Conservation (phyloP, 2,329 filamentous ascomycete genomes). For the Cladobotryum mycophilum region DNA sequence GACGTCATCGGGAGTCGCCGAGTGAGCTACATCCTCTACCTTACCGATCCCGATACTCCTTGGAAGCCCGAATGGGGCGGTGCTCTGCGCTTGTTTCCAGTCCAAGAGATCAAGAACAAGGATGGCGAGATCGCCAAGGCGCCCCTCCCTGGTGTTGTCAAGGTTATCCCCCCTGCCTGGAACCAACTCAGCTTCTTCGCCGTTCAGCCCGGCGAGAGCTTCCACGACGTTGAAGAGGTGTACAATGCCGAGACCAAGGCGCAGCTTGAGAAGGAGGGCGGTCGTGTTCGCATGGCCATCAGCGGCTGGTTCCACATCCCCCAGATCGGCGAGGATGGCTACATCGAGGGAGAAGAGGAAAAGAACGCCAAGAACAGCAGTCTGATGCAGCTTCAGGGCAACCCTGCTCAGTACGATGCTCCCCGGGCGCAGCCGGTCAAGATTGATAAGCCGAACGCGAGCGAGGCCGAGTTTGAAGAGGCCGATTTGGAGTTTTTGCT, state of each 20-base stretch:
- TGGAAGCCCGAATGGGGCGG: conserved; percentile 94
- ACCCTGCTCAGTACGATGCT: conserved; percentile 81
- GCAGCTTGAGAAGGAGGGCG: conserved; percentile 61
- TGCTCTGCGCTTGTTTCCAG: conserved; percentile 79
- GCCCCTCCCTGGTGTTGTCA: conserved; percentile 68
- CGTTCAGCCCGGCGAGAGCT: conserved; percentile 96
- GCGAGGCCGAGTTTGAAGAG: conserved; percentile 60
- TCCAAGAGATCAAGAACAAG: conserved; percentile 51
- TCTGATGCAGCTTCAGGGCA: conserved; percentile 85
- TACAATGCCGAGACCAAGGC: conserved; percentile 61
- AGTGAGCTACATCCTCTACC: conserved; percentile 94
- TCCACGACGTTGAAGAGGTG: conserved; percentile 98
- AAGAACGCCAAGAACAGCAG: conserved; percentile 84
- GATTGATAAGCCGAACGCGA: conserved; percentile 34
- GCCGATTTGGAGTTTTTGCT: conserved; percentile 83
- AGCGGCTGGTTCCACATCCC: conserved; percentile 99
- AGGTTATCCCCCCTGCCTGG: conserved; percentile 88
- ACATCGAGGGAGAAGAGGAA: conserved; percentile 80
- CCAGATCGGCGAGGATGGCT: conserved; percentile 88
- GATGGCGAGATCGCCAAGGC: conserved; percentile 72
- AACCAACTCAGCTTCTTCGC: conserved; percentile 98
- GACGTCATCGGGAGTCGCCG: conserved; percentile 96
- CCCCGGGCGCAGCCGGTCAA: conserved; percentile 58
- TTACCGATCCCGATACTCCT: conserved; percentile 83
- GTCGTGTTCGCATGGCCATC: conserved; percentile 89